phyloP scores from a whole-genome alignment of 2,329 filamentous ascomycete genomes.

The Chaetomiaceae sp. region DNA sequence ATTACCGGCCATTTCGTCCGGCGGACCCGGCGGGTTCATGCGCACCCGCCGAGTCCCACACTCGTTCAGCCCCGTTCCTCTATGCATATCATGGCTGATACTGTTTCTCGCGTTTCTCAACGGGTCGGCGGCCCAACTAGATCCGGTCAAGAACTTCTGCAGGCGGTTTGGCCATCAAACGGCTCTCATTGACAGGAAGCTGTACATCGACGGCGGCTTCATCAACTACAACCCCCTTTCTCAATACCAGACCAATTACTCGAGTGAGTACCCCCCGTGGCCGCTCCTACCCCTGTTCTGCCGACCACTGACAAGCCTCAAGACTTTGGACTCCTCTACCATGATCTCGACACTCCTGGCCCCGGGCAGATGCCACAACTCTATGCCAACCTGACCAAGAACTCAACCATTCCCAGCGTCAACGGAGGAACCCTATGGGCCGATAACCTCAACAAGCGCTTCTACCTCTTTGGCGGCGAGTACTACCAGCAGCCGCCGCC shows the following conservation, averaged over 20 bases:
- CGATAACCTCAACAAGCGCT: constrained; percentile 57
- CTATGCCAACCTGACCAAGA: constrained; percentile 55
- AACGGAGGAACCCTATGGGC: constrained; percentile 51
- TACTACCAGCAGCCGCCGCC: constrained; percentile 41
- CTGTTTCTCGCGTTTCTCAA: constrained; percentile 1
- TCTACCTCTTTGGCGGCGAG: constrained; percentile 61
- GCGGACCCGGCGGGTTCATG: neutral
- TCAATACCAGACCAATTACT: constrained; percentile 47
- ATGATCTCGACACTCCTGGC: constrained; percentile 47
- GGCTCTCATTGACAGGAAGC: constrained; percentile 52
- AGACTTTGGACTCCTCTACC: constrained; percentile 54
- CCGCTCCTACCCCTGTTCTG: too few species aligned
- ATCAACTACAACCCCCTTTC: constrained; percentile 51
- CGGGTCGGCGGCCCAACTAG: constrained; percentile 34
- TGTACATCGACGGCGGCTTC: constrained; percentile 61
- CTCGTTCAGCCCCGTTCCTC: neutral
- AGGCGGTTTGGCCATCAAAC: constrained; percentile 56
- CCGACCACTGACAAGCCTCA: neutral
- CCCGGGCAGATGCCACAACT: constrained; percentile 48
- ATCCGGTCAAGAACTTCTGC: constrained; percentile 53
- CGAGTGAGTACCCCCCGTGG: constrained; percentile 43
- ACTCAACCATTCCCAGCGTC: constrained; percentile 47
- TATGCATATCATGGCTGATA: constrained; percentile 2
- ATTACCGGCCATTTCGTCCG: neutral
- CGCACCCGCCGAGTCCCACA: neutral